Base-by-base conservation (phyloP, 176 grass and related monocot genomes). In the Eremochloa ophiuroides region DNA sequence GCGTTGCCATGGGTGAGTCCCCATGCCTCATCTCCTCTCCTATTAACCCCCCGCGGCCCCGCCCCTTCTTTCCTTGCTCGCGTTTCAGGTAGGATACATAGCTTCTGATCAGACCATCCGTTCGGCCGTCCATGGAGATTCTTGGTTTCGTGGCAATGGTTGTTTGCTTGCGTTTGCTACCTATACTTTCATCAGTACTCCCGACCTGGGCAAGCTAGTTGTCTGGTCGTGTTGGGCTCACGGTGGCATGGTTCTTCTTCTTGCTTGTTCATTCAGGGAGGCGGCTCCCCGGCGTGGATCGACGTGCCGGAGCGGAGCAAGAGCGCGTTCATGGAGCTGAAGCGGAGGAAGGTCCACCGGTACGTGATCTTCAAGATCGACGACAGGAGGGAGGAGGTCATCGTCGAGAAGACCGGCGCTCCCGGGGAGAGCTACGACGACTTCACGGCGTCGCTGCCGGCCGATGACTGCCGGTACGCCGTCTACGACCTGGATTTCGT, bases 361-460 rank as follows among this genome's bases (percentile, higher is more conserved):
- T 93, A 84, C 84, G 87, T 93, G 50, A 89, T 93, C 69, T 93
- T 84, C 87, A 93, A 93, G 87, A 93, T 93, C 73, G 91, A 93
- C 61, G 91, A 93, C 80, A 81, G 85, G 42, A 66, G 65, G 31
- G 81, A 89, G 77, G 87, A 93, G 87, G 48, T 93, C 73, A 38
- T 93, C 34, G 91, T 93, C 15, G 91, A 93, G 81, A 93, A 93
- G 87, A 80, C 85, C 1, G 91, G 91, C 0, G 38, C 65, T 2
- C 87, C 91, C 20, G 91, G 87, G 14, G 87, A 89, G 73, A 89
- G 81, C 84, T 93, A 93, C 81, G 81, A 89, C 33, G 91, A 89
- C 84, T 89, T 93, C 84, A 88, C 84, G 41, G 91, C 91, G 12
- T 80, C 84, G 40, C 73, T 93, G 15, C 91, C 91, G 9, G 69